phyloP scores from a whole-genome alignment of 192 early-diverging fungal genomes.

The Gamsiella multidivaricata region DNA sequence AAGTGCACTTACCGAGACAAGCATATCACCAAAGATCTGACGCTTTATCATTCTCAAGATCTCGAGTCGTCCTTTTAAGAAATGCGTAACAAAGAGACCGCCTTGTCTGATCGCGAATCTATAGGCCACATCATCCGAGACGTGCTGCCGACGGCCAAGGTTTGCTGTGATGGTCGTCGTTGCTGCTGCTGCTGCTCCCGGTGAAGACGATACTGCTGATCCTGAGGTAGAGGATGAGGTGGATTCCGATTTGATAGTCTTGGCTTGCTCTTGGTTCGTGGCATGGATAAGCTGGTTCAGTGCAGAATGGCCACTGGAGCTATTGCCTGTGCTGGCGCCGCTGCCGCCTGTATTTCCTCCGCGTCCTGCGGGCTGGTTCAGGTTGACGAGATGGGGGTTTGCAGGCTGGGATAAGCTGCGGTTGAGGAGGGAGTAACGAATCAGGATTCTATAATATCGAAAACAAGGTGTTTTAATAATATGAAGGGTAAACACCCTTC shows the following conservation, averaged over 20 bases:
- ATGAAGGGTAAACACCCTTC: neutral
- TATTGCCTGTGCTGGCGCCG: neutral
- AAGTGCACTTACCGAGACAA: conserved; percentile 40
- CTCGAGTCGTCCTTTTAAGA: conserved; percentile 57
- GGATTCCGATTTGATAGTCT: conserved; percentile 17
- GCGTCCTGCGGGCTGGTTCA: conserved; percentile 17
- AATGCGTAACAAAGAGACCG: conserved; percentile 56
- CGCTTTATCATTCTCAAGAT: conserved; percentile 56
- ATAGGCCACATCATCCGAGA: conserved; percentile 50
- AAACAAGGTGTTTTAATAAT: too few species aligned
- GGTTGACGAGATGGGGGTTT: conserved; percentile 45
- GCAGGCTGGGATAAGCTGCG: conserved; percentile 35
- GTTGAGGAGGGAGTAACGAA: conserved; percentile 39
- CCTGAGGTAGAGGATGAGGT: neutral
- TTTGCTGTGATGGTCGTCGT: conserved; percentile 2
- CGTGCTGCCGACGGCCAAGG: conserved; percentile 3
- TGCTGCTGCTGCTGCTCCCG: neutral
- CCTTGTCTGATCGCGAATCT: conserved; percentile 55
- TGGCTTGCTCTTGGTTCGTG: conserved; percentile 43
- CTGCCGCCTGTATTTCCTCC: neutral
- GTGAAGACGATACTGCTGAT: neutral
- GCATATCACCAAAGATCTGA: conserved; percentile 57
- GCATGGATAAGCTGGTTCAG: conserved; percentile 40
- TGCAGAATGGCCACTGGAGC: conserved; percentile 21
- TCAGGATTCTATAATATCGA: conserved; percentile 15